Percentiles rank a stretch among this genome's conserved stretches.
Evolutionary conservation across 345 rosid species (phyloP).

Genomic region (Brassica juncea): DNA sequence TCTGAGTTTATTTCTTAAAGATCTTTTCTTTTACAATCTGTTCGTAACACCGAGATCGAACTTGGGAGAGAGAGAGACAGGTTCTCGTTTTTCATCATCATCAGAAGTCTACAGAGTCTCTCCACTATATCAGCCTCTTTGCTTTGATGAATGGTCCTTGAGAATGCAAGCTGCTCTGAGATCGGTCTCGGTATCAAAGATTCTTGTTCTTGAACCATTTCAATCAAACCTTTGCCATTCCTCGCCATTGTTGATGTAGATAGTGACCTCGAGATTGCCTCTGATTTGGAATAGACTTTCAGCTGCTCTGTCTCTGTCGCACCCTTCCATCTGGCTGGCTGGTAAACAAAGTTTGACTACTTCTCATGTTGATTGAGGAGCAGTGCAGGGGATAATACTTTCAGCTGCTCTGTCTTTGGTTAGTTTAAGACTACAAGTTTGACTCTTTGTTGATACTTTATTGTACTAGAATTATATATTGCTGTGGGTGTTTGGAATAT

Average conservation of each 20-base stretch:
- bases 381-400: conserved; percentile 69
- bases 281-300: conserved; percentile 47
- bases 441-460: background rate
- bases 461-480: no score
- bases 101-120: no score
- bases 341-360: conserved; percentile 42
- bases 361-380: conserved; percentile 54
- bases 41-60: no score
- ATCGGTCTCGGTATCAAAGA: conserved; percentile 63
- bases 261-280: conserved; percentile 48
- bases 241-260: conserved; percentile 48
- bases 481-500: background rate
- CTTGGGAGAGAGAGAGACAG: conserved; percentile 32
- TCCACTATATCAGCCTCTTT: no score
- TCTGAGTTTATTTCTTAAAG: no score
- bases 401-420: conserved; percentile 80
- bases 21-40: no score
- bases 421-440: background rate
- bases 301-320: conserved; percentile 40
- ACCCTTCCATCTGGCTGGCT: conserved; percentile 63
- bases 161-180: conserved; percentile 54
- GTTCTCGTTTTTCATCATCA: no score
- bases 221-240: conserved; percentile 69
- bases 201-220: conserved; percentile 95
- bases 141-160: no score